Evolutionary conservation across 176 grass and related monocot genomes (phyloP).

Genomic region (Juncus effusus): DNA sequence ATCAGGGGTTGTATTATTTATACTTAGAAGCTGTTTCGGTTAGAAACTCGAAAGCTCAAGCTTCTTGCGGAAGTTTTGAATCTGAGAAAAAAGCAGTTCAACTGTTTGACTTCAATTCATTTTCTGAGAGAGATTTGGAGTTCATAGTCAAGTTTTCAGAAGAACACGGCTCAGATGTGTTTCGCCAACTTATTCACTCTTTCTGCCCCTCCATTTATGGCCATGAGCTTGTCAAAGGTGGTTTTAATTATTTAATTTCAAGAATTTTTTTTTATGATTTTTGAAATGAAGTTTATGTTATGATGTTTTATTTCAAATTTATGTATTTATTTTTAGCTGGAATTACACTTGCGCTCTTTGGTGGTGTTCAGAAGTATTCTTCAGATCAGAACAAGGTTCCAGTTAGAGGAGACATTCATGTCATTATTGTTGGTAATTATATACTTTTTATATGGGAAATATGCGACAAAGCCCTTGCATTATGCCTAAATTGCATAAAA

Average conservation of each 20-base stretch:
- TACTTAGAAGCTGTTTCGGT: slow-evolving; percentile 86
- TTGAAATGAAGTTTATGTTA: background rate
- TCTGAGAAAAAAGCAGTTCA: slow-evolving; percentile 28
- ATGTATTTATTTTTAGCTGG: slow-evolving; percentile 52
- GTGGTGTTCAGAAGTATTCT: slow-evolving; percentile 82
- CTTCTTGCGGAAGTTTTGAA: slow-evolving; percentile 42
- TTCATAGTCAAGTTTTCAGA: slow-evolving; percentile 52
- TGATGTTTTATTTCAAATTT: slow-evolving; percentile 17
- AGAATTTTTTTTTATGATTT: too few species aligned
- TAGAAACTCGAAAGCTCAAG: slow-evolving; percentile 48
- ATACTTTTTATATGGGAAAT: too few species aligned
- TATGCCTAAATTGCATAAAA: too few species aligned
- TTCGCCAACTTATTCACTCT: slow-evolving; percentile 81
- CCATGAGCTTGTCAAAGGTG: slow-evolving; percentile 97
- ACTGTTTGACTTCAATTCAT: slow-evolving; percentile 43
- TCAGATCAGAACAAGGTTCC: slow-evolving; percentile 90
- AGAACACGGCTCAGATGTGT: slow-evolving; percentile 66
- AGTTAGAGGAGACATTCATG: slow-evolving; percentile 87
- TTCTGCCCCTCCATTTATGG: slow-evolving; percentile 96
- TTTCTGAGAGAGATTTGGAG: slow-evolving; percentile 48
- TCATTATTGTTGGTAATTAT: slow-evolving; percentile 71
- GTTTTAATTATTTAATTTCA: background rate
- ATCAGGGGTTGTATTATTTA: slow-evolving; percentile 73
- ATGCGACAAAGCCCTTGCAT: too few species aligned
- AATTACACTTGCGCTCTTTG: slow-evolving; percentile 80